Percentiles rank a stretch among this genome's conserved stretches.
These are phyloP conservation scores for Ambrosiella beaveri DNA, from an alignment of 2,329 filamentous ascomycete species.

Conservation along the genomic window DNA sequence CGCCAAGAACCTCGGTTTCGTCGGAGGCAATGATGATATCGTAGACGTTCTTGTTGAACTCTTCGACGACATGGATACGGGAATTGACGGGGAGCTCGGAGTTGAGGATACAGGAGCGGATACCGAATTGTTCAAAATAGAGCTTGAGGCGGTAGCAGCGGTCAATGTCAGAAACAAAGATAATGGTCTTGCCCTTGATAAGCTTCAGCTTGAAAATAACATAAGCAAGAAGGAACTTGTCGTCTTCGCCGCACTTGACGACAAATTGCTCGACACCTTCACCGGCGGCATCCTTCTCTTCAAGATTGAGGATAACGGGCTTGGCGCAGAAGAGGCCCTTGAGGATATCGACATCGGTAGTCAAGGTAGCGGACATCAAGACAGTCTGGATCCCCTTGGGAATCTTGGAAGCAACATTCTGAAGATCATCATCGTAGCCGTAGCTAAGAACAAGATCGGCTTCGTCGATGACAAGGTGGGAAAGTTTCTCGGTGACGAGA, in stretches of 20 bases:
- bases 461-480: conserved; percentile 78
- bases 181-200: conserved; percentile 72
- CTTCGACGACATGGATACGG: conserved; percentile 82
- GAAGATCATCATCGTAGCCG: conserved; percentile 80
- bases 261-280: conserved; percentile 72
- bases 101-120: conserved; percentile 84
- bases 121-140: conserved; percentile 92
- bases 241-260: conserved; percentile 84
- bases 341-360: conserved; percentile 68
- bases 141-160: conserved; percentile 80
- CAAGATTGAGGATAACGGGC: conserved; percentile 60
- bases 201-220: conserved; percentile 51
- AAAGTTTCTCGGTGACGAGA: conserved; percentile 52
- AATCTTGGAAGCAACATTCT: conserved; percentile 58
- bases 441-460: conserved; percentile 88
- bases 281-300: conserved; percentile 60
- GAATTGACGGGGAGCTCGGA: conserved; percentile 88
- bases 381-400: conserved; percentile 79
- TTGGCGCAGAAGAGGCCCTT: conserved; percentile 73
- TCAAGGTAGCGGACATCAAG: conserved; percentile 86
- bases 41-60: conserved; percentile 94
- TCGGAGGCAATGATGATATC: conserved; percentile 96
- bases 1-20: conserved; percentile 67
- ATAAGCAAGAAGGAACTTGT: conserved; percentile 71
- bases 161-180: conserved; percentile 68